Evolutionary conservation across 2,329 filamentous ascomycete species (phyloP), one percentile per base, ranked within the genome.

Genomic region (Aspergillus novoparasiticus): DNA sequence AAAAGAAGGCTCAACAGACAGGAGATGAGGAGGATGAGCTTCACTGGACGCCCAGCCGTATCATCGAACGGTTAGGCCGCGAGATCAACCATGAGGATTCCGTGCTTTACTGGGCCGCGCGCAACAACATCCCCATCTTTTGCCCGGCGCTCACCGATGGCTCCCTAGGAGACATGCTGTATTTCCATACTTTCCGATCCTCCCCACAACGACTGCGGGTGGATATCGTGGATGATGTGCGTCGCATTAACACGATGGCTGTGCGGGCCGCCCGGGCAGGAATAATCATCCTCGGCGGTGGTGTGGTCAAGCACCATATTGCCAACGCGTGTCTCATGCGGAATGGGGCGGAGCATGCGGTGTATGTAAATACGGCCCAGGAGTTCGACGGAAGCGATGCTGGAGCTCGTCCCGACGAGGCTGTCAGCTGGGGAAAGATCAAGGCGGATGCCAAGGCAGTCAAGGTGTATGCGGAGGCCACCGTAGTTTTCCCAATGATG

Each of bases 391-490:
- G 95, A 3, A 97, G 93, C 72, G 95, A 99, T 80, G 94, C 95
- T 0, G 95, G 95, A 1, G 95, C 95, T 4, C 85, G 95, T 60
- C 95, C 95, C 5, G 95, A 99, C 73, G 95, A 99, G 81, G 95
- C 95, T 6, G 92, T 99, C 19, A 97, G 94, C 66, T 99, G 95
- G 95, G 95, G 95, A 3, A 99, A 99, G 84, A 97, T 99, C 79
- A 97, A 96, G 79, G 84, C 89, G 48, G 91, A 90, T 58, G 95
- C 90, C 1, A 90, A 95, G 66, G 91, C 89, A 71, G 94, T 98
- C 61, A 99, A 98, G 88, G 92, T 93, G 76, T 89, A 89, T 71
- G 87, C 87, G 19, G 88, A 90, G 75, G 88, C 88, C 2, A 90
- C 88, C 0, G 80, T 90, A 19, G 88, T 85, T 19, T 90, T 90